Evolutionary conservation across 495 filamentous ascomycete species (phyloP), one percentile per base, ranked within the genome.

Genomic region (Friedmanniomyces simplex): DNA sequence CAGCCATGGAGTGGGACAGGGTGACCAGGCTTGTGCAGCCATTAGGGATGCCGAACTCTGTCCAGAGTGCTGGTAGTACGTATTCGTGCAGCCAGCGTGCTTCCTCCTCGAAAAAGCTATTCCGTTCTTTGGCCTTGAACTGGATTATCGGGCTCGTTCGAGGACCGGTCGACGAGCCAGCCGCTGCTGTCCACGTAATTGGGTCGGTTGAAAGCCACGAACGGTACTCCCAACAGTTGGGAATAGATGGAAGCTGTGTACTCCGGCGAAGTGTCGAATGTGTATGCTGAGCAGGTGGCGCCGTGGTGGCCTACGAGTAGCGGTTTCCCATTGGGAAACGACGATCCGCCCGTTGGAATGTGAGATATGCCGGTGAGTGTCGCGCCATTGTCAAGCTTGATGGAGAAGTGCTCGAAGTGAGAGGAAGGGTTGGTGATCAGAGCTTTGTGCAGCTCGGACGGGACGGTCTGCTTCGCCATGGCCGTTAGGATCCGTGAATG

Each of bases 21-120:
- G 39, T 43, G 5, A 43, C 39, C 18, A 43, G 5, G 39, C 5
- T 43, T 16, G 13, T 43, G 39, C 39, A 43, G 13, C 39, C 39
- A 13, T 43, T 43, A 5, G 39, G 39, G 14, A 43, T 43, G 5
- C 39, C 39, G 39, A 43, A 43, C 14, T 43, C 39, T 5, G 39
- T 43, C 39, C 39, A 43, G 14, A 43, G 39, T 5, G 39, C 39
- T 5, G 39, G 46, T 18, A 49, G 13, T 22, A 22, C 7, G 20
- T 4, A 49, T 14, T 22, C 46, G 46, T 22, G 18, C 20, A 22
- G 3, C 20, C 20, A 49, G 18, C 18, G 46, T 49, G 12, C 46
- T 49, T 49, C 46, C 22, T 49, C 46, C 5, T 49, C 46, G 46
- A 49, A 49, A 18, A 49, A 49, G 22, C 46, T 26, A 16, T 49